Conservation (phyloP, 495 filamentous ascomycete genomes). For the Paragyromitra xinjiangensis region DNA sequence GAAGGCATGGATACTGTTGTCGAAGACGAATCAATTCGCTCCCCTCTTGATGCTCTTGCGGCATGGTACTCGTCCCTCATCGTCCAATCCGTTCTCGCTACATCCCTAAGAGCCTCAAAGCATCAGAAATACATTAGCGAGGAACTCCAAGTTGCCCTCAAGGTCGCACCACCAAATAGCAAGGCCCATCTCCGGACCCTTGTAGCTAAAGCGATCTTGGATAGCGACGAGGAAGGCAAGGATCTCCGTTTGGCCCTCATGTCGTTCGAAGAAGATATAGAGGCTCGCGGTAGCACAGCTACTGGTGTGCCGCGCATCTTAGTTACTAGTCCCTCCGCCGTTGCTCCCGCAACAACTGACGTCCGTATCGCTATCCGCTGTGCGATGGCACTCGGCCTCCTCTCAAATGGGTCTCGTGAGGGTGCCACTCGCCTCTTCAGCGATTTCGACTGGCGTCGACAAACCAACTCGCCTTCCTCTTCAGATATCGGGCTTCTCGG, state of each 20-base stretch:
- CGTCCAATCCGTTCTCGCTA: constrained; percentile 74
- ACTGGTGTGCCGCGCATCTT: constrained; percentile 59
- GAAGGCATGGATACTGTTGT: constrained; percentile 84
- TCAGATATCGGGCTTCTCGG: constrained; percentile 73
- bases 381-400: constrained; percentile 79
- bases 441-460: constrained; percentile 58
- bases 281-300: constrained; percentile 33
- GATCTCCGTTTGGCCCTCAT: constrained; percentile 67
- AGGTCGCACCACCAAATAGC: constrained; percentile 80
- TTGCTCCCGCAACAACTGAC: constrained; percentile 67
- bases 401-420: constrained; percentile 63
- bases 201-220: constrained; percentile 72
- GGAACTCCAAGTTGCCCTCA: constrained; percentile 73
- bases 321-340: constrained; percentile 59
- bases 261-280: constrained; percentile 61
- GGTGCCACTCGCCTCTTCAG: constrained; percentile 62
- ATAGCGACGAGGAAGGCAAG: constrained; percentile 64
- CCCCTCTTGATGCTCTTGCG: constrained; percentile 86
- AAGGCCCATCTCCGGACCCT: constrained; percentile 79
- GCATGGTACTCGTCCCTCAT: constrained; percentile 86
- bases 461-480: constrained; percentile 29
- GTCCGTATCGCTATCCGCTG: constrained; percentile 77
- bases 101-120: constrained; percentile 65
- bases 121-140: constrained; percentile 61
- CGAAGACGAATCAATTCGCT: constrained; percentile 84